Evolutionary conservation across 768 basidiomycete genomes (phyloP), one percentile per base, ranked within the genome.

Genomic region (Chlorophyllum brunneum): DNA sequence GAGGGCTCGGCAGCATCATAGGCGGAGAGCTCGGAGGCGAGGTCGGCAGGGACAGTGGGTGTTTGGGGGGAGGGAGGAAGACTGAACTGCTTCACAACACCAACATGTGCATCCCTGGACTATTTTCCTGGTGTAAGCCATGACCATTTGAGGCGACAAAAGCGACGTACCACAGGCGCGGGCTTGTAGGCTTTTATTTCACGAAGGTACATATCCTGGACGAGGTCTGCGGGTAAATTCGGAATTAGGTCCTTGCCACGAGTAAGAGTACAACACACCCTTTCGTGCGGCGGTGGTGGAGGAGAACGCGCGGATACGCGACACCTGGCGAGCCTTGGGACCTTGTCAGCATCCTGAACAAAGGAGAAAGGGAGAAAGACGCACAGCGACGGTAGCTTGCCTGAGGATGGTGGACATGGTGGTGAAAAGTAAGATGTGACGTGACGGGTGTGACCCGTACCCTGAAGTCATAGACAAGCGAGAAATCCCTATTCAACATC

Each of bases 171-270:
- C 40, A 65, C 68, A 4, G 82, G 72, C 30, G 83, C 73, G 34
- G 90, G 78, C 76, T 92, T 95, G 82, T 95, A 98, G 4, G 80
- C 68, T 72, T 89, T 95, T 62, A 98, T 78, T 74, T 95, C 88
- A 64, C 79, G 84, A 60, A 98, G 61, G 72, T 98, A 98, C 51
- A 97, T 67, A 58, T 97, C 93, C 80, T 95, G 90, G 48, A 98
- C 78, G 65, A 95, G 76, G 76, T 97, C 95, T 97, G 66, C 71
- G 67, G 72, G 68, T 61, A 59, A 62, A 72, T 65, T 69, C 71
- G 73, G 70, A 64, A 69, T 70, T 60, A 63, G 59, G 55, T 26
- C 50, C 54, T 40, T 63, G 62, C 62, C 49, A 55, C 48, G 58
- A 57, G 57, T 50, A 45, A 9, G 51, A 36, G 18, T 5, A 36